Evolutionary conservation across 164 flowering plant species (phyloP).

Genomic region (Houttuynia cordata): DNA sequence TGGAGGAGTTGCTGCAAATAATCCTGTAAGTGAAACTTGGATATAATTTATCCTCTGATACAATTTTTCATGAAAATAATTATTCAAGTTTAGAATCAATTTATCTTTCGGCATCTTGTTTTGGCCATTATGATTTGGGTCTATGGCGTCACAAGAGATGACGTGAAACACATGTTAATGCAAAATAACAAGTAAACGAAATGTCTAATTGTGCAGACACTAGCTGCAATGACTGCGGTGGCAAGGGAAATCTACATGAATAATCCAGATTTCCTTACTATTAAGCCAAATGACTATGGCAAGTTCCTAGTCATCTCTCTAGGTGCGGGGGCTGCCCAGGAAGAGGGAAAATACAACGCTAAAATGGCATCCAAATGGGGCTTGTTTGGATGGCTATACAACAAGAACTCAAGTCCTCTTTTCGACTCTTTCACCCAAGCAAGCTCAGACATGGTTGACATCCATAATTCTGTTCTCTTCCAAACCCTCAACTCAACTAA

Average conservation of each 20-base stretch:
- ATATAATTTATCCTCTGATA: neutral
- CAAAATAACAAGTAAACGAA: no score
- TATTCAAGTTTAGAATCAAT: no score
- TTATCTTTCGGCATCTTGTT: no score
- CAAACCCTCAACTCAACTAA: constrained; percentile 19
- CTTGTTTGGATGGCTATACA: constrained; percentile 28
- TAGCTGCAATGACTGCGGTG: constrained; percentile 31
- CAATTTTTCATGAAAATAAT: neutral
- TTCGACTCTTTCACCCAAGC: constrained; percentile 29
- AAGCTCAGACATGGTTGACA: constrained; percentile 50
- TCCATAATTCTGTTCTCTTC: constrained; percentile 34
- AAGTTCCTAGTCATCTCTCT: constrained; percentile 38
- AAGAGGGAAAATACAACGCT: constrained; percentile 27
- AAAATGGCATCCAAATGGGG: constrained; percentile 34
- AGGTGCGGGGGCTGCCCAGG: constrained; percentile 35
- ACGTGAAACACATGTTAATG: no score
- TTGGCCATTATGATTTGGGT: no score
- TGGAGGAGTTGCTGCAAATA: constrained; percentile 40
- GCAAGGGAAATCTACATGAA: constrained; percentile 17
- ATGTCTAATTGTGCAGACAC: constrained; percentile 16
- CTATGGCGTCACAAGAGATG: no score
- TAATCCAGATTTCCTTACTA: constrained; percentile 9
- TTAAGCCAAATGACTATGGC: constrained; percentile 19
- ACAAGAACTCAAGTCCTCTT: constrained; percentile 28
- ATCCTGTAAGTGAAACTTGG: constrained; percentile 22